Percentiles rank a stretch among this genome's conserved stretches.
Evolutionary conservation across 2,329 filamentous ascomycete genomes (phyloP).

Genomic region (Diplocarpon rosae): DNA sequence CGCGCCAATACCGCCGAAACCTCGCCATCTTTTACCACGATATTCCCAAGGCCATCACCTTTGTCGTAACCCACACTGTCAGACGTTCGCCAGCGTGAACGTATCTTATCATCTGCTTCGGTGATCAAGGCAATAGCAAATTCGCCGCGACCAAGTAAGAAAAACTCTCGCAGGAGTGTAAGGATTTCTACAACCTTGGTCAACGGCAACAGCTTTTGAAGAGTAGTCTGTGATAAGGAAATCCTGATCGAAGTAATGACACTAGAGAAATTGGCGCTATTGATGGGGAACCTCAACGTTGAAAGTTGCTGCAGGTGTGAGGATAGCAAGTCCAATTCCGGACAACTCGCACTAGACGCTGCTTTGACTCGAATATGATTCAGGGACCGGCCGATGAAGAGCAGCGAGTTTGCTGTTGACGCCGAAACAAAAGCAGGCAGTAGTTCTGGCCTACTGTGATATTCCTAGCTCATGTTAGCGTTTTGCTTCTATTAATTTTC

Average conservation of each 20-base stretch:
- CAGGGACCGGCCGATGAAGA: slow-evolving; percentile 83
- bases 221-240: slow-evolving; percentile 70
- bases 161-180: slow-evolving; percentile 71
- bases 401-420: slow-evolving; percentile 66
- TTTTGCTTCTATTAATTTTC: too few species aligned
- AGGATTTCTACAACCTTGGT: slow-evolving; percentile 67
- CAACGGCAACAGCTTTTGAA: slow-evolving; percentile 73
- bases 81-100: slow-evolving; percentile 58
- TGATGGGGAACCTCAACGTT: slow-evolving; percentile 61
- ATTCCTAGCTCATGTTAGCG: slow-evolving; percentile 36
- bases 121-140: slow-evolving; percentile 80
- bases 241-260: slow-evolving; percentile 67
- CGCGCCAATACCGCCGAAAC: slow-evolving; percentile 64
- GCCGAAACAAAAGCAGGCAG: slow-evolving; percentile 71
- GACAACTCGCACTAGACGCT: slow-evolving; percentile 30
- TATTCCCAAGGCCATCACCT: slow-evolving; percentile 46
- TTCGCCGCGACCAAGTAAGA: slow-evolving; percentile 78
- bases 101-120: slow-evolving; percentile 71
- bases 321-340: slow-evolving; percentile 50
- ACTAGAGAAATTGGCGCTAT: slow-evolving; percentile 55
- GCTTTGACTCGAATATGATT: slow-evolving; percentile 63
- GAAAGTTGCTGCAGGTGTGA: slow-evolving; percentile 61
- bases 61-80: slow-evolving; percentile 48
- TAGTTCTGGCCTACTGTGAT: slow-evolving; percentile 45
- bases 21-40: slow-evolving; percentile 78